phyloP scores from a whole-genome alignment of 2,329 filamentous ascomycete species.

The Cladosporium sp. region DNA sequence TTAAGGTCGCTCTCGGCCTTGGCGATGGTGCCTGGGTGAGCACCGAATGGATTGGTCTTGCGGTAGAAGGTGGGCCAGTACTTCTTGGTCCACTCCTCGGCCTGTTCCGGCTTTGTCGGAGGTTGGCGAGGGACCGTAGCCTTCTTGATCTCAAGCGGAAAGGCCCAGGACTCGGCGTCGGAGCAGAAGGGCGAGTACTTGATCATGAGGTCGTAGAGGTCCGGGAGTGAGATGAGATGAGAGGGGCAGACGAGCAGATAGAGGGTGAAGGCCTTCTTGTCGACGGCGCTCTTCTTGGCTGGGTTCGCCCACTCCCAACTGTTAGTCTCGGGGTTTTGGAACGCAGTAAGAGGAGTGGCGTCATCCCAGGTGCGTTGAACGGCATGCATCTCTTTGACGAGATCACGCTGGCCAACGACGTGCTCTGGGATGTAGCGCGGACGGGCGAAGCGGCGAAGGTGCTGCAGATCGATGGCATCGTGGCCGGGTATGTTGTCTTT shows the following conservation, averaged over 20 bases:
- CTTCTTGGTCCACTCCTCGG: constrained; percentile 66
- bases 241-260: constrained; percentile 52
- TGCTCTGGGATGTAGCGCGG: constrained; percentile 33
- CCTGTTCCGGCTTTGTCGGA: constrained; percentile 72
- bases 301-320: constrained; percentile 55
- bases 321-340: constrained; percentile 28
- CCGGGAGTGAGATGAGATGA: constrained; percentile 49
- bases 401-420: constrained; percentile 29
- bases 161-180: constrained; percentile 32
- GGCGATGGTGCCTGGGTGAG: constrained; percentile 70
- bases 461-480: constrained; percentile 43
- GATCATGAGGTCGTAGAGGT: constrained; percentile 44
- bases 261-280: constrained; percentile 32
- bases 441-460: constrained; percentile 74
- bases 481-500: constrained; percentile 42
- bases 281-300: constrained; percentile 53
- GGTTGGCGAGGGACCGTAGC: constrained; percentile 68
- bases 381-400: constrained; percentile 31
- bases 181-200: constrained; percentile 38
- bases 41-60: constrained; percentile 81
- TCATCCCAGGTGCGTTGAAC: constrained; percentile 30
- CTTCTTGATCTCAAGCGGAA: constrained; percentile 53
- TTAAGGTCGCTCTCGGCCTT: constrained; percentile 67
- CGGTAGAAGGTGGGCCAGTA: constrained; percentile 86
- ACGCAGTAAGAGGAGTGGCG: constrained; percentile 24